Base-by-base conservation (phyloP, 441 rosid genomes). In the Cnidoscolus chayamansa region DNA sequence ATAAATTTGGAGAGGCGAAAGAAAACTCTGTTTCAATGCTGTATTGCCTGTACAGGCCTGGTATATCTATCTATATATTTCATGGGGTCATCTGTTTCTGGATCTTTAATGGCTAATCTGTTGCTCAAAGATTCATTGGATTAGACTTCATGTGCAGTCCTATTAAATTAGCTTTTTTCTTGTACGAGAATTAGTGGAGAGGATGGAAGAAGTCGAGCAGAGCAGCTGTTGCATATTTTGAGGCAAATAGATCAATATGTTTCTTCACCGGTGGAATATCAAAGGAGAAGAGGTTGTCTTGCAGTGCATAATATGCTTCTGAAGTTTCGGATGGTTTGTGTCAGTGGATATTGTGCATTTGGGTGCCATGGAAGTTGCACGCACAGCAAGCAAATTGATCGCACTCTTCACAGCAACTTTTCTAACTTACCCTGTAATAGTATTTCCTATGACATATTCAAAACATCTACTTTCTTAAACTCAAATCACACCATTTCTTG, bases 191-290 rank as follows among this genome's bases (percentile, higher is more conserved):
- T 72, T 81, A 96, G 99, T 81, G 99, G 99, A 81, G 99, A 91
- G 86, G 99, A 96, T 86, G 99, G 99, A 76, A 85, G 98, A 88
- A 96, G 97, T 80, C 86, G 99, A 80, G 97, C 97, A 7, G 99
- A 96, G 87, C 99, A 96, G 83, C 89, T 96, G 61, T 75, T 93
- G 86, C 99, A 96, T 85, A 85, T 96, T 65, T 79, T 93, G 85
- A 89, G 96, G 83, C 97, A 88, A 81, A 82, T 90, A 81, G 99
- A 96, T 84, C 96, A 86, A 75, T 91, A 80, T 72, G 87, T 93
- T 67, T 85, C 94, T 73, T 93, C 99, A 65, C 78, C 94, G 62
- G 82, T 93, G 60, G 97, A 96, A 72, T 87, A 87, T 80, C 98
- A 93, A 82, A 88, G 99, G 75, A 93, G 82, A 85, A 88, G 99